Base-by-base conservation (phyloP, 2,329 filamentous ascomycete species). In the Zymoseptoria crescenta region DNA sequence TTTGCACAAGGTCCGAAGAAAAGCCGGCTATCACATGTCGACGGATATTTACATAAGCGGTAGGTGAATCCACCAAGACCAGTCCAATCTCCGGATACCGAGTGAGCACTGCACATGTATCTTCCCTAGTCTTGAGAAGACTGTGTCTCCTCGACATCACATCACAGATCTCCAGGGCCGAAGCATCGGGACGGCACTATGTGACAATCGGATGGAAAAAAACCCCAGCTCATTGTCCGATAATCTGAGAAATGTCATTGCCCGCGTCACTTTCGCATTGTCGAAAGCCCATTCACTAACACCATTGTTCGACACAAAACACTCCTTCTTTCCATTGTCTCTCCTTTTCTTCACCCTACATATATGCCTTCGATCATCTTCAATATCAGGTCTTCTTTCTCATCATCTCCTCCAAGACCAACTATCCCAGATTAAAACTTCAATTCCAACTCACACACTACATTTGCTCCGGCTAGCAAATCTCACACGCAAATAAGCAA, bases 381-480 rank as follows among this genome's bases (percentile, higher is more conserved):
- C 10, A 4, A 3, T 41, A 41, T 16, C 35, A 41, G 16, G 35
- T 16, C 35, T 9, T 41, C 35, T 41, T 16, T 16, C 16, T 41
- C 35, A 41, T 41, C 35, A 41, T 41, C 35, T 41, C 35, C 35
- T 16, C 3, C 35, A 41, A 41, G 35, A 41, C 35, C 35, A 41
- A 41, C 35, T 6, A 45, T 16, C 35, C 35, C n/a, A 45, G 1
- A 13, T 13, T n/a, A 10, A 16, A 45, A 45, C 35, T 45, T 16
- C 10, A 45, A 45, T 13, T 45, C 16, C 35, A 30, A 30, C 8
- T 30, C 29, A 8, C 5, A 45, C 35, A 16, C 35, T 13, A 16
- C 19, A 13, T 52, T 52, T 30, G 51, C 51, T 52, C 51, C 28
- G 51, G 51, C 51, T 51, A 52, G 51, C 51, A 52, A 52, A 16